Conservation (phyloP, 1,284 basidiomycete genomes). For the Pisolithus thermaeus region DNA sequence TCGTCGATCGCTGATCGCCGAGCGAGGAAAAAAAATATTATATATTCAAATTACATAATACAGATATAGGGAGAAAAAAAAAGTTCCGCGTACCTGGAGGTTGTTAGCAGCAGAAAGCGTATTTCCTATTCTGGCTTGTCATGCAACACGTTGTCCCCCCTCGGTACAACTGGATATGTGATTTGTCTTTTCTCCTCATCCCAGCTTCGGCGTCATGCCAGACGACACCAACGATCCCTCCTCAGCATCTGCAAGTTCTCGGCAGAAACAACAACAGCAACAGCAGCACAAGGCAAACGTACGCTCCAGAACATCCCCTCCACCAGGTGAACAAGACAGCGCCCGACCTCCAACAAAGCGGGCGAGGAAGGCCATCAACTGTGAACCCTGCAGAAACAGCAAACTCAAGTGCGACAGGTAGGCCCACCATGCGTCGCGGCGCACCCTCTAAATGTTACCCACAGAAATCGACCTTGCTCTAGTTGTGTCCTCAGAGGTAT, state of each 20-base stretch:
- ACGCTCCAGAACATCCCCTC: conserved; percentile 42
- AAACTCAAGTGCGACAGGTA: conserved; percentile 82
- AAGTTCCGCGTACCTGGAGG: neutral
- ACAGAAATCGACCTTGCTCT: conserved; percentile 75
- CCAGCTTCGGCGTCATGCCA: conserved; percentile 34
- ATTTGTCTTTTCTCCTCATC: conserved; percentile 1
- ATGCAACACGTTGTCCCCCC: conserved; percentile 2
- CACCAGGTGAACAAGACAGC: conserved; percentile 38
- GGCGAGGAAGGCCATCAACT: conserved; percentile 78
- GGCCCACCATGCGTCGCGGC: conserved; percentile 9
- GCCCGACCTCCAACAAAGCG: conserved; percentile 64
- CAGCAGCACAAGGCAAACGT: conserved; percentile 32
- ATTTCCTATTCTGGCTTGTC: conserved; percentile 12
- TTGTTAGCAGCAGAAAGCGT: neutral
- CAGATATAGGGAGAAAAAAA: neutral
- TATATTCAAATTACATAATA: neutral
- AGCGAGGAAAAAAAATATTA: neutral
- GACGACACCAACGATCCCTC: conserved; percentile 36
- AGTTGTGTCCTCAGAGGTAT: conserved; percentile 73
- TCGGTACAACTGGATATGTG: neutral
- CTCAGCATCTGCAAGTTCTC: conserved; percentile 28
- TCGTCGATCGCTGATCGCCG: conserved; percentile 4
- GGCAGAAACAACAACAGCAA: conserved; percentile 33
- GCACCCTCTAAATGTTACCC: conserved; percentile 9
- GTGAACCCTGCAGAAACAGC: conserved; percentile 76